Evolutionary conservation across 495 filamentous ascomycete species (phyloP).

Genomic region (Hypoxylon lienhwacheense): DNA sequence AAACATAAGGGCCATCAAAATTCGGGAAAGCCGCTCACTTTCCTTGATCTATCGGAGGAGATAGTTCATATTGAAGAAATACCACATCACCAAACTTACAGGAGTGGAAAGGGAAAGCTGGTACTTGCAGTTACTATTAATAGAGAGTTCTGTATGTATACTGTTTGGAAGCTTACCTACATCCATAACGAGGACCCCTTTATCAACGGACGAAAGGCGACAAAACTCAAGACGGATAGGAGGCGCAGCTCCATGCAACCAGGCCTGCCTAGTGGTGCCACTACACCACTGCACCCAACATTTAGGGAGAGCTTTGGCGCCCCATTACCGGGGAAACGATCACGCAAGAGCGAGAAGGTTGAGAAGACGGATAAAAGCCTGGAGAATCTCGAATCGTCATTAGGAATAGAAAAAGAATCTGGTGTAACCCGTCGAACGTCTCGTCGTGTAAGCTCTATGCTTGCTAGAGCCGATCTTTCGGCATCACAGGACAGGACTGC

Average conservation of each 20-base stretch:
- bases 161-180: conserved; percentile 76
- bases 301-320: conserved; percentile 55
- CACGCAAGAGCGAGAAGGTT: conserved; percentile 46
- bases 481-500: conserved; percentile 71
- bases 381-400: conserved; percentile 57
- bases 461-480: conserved; percentile 87
- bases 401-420: conserved; percentile 67
- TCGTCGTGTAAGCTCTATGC: conserved; percentile 85
- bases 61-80: conserved; percentile 69
- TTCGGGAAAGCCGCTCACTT: conserved; percentile 32
- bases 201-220: conserved; percentile 49
- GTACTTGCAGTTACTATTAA: conserved; percentile 84
- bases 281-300: conserved; percentile 67
- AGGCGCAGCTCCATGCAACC: conserved; percentile 84
- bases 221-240: conserved; percentile 57
- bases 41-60: conserved; percentile 70
- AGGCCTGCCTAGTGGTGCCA: conserved; percentile 74
- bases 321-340: conserved; percentile 48
- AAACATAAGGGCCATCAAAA: conserved; percentile 26
- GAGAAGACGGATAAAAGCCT: conserved; percentile 61
- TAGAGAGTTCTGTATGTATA: conserved; percentile 68
- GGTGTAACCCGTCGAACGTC: conserved; percentile 72
- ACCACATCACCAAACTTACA: conserved; percentile 10
- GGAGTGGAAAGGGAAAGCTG: conserved; percentile 48
- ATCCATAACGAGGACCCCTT: conserved; percentile 61